Conservation (phyloP, 176 grass and related monocot species). For the maize (Zea mays) region Zm-B73-REFERENCE-NAM-5.0 NC_050098.1:181764501-181765000, state of each 20-base stretch:
- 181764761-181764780: not conserved
- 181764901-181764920: not conserved
- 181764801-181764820: not conserved
- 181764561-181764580: not conserved
- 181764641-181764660: not conserved
- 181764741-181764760: not conserved
- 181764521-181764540: slow-evolving; percentile 54
- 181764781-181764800: not conserved
- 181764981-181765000: not conserved
- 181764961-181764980: not conserved
- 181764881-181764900: not conserved
- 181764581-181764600: not conserved
- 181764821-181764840: not conserved
- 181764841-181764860: not conserved
- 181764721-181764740: not conserved
- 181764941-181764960: not conserved
- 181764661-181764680: not conserved
- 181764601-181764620: not conserved
- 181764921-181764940: not conserved
- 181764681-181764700: not conserved
- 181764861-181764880: slow-evolving; percentile 6
- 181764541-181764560: slow-evolving; percentile 23
- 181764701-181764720: not conserved
- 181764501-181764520: slow-evolving; percentile 73
- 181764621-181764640: not conserved